Conservation (phyloP, 1,139 yeast genomes). For the Pneumocystis sp. region DNA sequence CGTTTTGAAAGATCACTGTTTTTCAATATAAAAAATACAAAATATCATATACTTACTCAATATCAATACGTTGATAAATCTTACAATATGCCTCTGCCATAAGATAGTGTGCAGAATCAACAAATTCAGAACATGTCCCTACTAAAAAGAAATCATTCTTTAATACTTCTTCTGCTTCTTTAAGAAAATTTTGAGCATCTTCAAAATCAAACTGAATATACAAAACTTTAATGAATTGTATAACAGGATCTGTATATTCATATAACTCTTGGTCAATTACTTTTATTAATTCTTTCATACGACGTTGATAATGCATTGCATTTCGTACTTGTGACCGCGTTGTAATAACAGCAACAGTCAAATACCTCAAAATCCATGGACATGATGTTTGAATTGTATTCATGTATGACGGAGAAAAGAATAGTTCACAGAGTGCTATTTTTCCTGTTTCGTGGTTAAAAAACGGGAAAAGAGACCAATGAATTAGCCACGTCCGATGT, state of each 20-base stretch:
- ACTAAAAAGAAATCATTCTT: slow-evolving; percentile 42
- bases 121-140: slow-evolving; percentile 29
- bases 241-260: slow-evolving; percentile 48
- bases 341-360: slow-evolving; percentile 42
- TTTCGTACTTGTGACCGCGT: slow-evolving; percentile 10
- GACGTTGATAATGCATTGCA: slow-evolving; percentile 29
- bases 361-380: slow-evolving; percentile 51
- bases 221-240: slow-evolving; percentile 38
- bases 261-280: slow-evolving; percentile 44
- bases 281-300: slow-evolving; percentile 40
- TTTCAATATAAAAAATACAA: background rate
- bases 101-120: slow-evolving; percentile 35
- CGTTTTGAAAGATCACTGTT: slow-evolving; percentile 1
- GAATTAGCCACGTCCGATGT: slow-evolving; percentile 49
- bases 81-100: slow-evolving; percentile 40
- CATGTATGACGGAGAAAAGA: slow-evolving; percentile 42
- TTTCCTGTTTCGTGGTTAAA: slow-evolving; percentile 35
- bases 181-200: slow-evolving; percentile 34
- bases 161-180: slow-evolving; percentile 33
- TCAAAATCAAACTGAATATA: slow-evolving; percentile 44
- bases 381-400: slow-evolving; percentile 51
- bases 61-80: slow-evolving; percentile 37
- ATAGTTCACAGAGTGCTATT: slow-evolving; percentile 34
- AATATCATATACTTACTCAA: slow-evolving; percentile 13
- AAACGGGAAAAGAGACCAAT: slow-evolving; percentile 49